These are phyloP conservation scores for Lachnellula occidentalis DNA, from an alignment of 2,329 filamentous ascomycete species.

Conservation along the genomic window DNA sequence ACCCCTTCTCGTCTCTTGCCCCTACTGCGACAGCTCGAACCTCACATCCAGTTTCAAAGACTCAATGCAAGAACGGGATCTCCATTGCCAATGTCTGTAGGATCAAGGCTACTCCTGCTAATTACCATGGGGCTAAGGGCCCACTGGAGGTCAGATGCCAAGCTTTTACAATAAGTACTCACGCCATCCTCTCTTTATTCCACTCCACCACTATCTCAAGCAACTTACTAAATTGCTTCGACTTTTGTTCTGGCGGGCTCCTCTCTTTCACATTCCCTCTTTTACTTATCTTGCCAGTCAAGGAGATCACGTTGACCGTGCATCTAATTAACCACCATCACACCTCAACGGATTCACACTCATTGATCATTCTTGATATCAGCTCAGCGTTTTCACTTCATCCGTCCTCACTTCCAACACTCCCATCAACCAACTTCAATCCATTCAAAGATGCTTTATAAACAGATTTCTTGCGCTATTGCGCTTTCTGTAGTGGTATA, in stretches of 20 bases:
- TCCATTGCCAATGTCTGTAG: slow-evolving; percentile 23
- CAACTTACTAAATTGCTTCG: slow-evolving; percentile 18
- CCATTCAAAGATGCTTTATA: slow-evolving; percentile 26
- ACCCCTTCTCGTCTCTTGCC: neutral
- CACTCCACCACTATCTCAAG: slow-evolving; percentile 20
- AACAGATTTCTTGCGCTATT: slow-evolving; percentile 20
- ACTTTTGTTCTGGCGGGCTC: slow-evolving; percentile 20
- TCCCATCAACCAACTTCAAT: neutral
- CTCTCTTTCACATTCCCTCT: slow-evolving; percentile 27
- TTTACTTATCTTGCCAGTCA: slow-evolving; percentile 30
- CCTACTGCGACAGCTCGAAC: slow-evolving; percentile 23
- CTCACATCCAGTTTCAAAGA: slow-evolving; percentile 29
- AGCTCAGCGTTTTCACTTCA: slow-evolving; percentile 8
- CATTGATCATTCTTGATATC: slow-evolving; percentile 20
- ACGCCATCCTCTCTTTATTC: slow-evolving; percentile 12
- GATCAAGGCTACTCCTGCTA: slow-evolving; percentile 16
- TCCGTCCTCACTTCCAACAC: neutral
- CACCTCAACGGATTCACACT: slow-evolving; percentile 31
- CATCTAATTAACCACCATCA: slow-evolving; percentile 27
- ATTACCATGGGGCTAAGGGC: slow-evolving; percentile 10
- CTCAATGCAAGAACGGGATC: slow-evolving; percentile 29
- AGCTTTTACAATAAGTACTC: slow-evolving; percentile 29
- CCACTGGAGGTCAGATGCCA: slow-evolving; percentile 21
- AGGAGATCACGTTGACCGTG: slow-evolving; percentile 34
- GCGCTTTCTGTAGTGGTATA: slow-evolving; percentile 19